Conservation (phyloP, 2,329 filamentous ascomycete species). For the Clonostachys rhizophaga region DNA sequence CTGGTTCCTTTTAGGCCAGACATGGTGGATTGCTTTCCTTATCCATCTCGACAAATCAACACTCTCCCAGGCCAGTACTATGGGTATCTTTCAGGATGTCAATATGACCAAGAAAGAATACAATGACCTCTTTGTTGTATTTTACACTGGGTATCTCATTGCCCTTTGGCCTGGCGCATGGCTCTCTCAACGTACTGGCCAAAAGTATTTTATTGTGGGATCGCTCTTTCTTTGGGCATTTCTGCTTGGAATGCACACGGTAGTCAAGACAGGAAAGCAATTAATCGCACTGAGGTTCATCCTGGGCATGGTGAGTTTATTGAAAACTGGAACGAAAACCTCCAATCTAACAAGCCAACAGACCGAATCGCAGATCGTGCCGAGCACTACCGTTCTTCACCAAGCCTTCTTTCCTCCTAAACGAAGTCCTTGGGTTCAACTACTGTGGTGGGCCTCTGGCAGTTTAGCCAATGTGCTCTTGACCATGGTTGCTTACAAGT, state of each 20-base stretch:
- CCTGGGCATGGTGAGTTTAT: constrained; percentile 11
- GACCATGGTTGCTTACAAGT: constrained; percentile 18
- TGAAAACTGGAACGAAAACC: not conserved
- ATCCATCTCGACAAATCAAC: constrained; percentile 16
- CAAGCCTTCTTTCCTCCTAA: constrained; percentile 18
- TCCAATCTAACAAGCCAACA: constrained; percentile 1
- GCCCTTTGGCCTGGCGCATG: constrained; percentile 13
- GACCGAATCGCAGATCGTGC: constrained; percentile 18
- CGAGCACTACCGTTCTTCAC: constrained; percentile 17
- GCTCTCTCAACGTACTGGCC: constrained; percentile 11
- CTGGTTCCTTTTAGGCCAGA: constrained; percentile 13
- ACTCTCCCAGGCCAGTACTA: constrained; percentile 11
- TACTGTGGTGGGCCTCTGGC: constrained; percentile 18
- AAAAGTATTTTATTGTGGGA: constrained; percentile 13
- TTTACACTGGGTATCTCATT: constrained; percentile 13
- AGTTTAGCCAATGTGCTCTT: constrained; percentile 17
- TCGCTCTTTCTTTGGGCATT: constrained; percentile 13
- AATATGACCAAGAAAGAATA: constrained; percentile 11
- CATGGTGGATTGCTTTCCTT: constrained; percentile 14
- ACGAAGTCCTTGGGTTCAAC: constrained; percentile 18
- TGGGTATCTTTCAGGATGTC: constrained; percentile 16
- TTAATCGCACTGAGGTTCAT: constrained; percentile 12
- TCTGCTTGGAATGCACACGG: constrained; percentile 12
- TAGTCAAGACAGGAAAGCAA: constrained; percentile 11
- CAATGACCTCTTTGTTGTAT: constrained; percentile 12